Evolutionary conservation across 2,329 filamentous ascomycete species (phyloP).

Genomic region (Aspergillus spinulosporus): DNA sequence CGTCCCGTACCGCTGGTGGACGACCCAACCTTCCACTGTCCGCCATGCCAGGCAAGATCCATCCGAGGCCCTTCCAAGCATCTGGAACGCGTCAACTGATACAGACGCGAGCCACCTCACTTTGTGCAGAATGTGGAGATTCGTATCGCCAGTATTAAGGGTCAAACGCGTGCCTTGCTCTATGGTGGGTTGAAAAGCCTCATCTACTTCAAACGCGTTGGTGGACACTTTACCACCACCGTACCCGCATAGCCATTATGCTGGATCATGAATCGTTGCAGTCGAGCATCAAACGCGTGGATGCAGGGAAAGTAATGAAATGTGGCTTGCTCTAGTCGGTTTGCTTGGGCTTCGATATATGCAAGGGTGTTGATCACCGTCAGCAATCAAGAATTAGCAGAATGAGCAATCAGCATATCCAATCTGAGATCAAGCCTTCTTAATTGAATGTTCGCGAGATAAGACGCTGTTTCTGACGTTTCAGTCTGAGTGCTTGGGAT

Average conservation of each 20-base stretch:
- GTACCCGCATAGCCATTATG: neutral
- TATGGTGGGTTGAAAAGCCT: neutral
- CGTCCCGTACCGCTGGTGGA: too few species aligned
- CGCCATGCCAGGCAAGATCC: neutral
- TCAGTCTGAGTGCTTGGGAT: too few species aligned
- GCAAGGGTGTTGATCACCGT: neutral
- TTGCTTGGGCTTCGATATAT: neutral
- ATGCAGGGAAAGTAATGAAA: neutral
- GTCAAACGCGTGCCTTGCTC: neutral
- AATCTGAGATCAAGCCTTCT: too few species aligned
- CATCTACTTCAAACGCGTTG: neutral
- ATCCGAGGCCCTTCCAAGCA: neutral
- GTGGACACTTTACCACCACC: neutral
- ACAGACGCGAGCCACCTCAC: neutral
- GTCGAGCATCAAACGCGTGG: neutral
- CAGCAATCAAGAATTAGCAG: too few species aligned
- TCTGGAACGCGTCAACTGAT: neutral
- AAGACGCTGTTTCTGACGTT: neutral
- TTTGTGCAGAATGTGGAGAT: neutral
- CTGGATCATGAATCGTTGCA: neutral
- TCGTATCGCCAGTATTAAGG: neutral
- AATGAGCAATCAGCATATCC: too few species aligned
- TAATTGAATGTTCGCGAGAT: neutral
- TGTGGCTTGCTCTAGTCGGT: neutral
- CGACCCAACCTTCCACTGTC: neutral